Conservation (phyloP, 1,284 basidiomycete genomes). For the Volvariella surrecta region DNA sequence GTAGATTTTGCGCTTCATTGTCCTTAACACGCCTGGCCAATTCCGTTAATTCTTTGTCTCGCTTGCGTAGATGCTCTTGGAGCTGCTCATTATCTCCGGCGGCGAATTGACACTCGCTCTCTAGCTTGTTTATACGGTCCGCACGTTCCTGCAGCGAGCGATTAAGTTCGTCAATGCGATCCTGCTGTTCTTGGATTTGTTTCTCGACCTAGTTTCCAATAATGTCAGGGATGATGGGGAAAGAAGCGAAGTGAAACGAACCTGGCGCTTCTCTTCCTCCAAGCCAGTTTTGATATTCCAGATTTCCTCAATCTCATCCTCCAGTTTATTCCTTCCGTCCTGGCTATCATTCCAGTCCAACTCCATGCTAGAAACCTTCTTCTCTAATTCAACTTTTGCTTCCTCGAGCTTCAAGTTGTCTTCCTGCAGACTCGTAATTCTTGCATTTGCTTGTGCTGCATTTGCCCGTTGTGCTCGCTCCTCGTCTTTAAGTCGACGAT, state of each 20-base stretch:
- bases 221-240: not conserved
- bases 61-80: constrained; percentile 43
- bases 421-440: constrained; percentile 28
- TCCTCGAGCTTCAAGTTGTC: constrained; percentile 29
- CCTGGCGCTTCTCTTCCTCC: constrained; percentile 49
- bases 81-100: constrained; percentile 43
- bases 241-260: constrained; percentile 17
- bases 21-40: constrained; percentile 23
- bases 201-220: constrained; percentile 35
- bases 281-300: constrained; percentile 39
- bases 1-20: constrained; percentile 45
- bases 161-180: constrained; percentile 37
- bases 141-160: constrained; percentile 48
- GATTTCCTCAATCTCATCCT: constrained; percentile 41
- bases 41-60: constrained; percentile 27
- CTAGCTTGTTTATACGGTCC: constrained; percentile 41
- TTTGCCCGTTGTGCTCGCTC: constrained; percentile 56
- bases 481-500: constrained; percentile 40
- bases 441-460: constrained; percentile 39
- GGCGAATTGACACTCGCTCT: constrained; percentile 48
- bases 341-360: constrained; percentile 46
- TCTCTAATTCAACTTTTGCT: constrained; percentile 32
- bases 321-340: constrained; percentile 42
- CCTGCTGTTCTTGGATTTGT: constrained; percentile 37
- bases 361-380: constrained; percentile 40